Conservation (phyloP, 2,329 filamentous ascomycete genomes). For the Neonectria faginata region DNA sequence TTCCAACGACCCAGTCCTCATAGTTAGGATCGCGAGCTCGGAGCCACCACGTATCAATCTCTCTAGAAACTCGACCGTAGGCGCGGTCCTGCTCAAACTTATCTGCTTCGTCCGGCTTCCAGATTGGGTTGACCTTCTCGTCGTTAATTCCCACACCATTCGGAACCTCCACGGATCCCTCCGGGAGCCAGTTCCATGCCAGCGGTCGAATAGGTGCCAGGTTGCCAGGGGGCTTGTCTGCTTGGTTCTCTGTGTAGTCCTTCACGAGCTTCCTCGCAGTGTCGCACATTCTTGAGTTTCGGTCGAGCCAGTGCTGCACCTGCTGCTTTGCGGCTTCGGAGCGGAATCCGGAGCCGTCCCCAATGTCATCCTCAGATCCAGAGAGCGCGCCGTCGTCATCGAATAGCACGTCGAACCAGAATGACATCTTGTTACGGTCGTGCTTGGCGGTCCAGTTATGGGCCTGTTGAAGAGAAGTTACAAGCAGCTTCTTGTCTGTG, state of each 20-base stretch:
- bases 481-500: conserved; percentile 74
- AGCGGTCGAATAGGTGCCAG: conserved; percentile 63
- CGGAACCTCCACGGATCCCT: conserved; percentile 47
- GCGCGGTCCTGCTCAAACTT: conserved; percentile 69
- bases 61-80: conserved; percentile 72
- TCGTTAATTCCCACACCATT: conserved; percentile 53
- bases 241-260: conserved; percentile 64
- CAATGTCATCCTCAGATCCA: conserved; percentile 63
- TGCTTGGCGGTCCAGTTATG: conserved; percentile 78
- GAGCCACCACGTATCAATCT: conserved; percentile 75
- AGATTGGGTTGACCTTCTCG: conserved; percentile 60
- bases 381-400: conserved; percentile 65
- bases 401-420: conserved; percentile 75
- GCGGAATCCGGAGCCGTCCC: conserved; percentile 65
- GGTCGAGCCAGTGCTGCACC: conserved; percentile 71
- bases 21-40: conserved; percentile 70
- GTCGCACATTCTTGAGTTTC: conserved; percentile 69
- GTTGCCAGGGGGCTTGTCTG: conserved; percentile 62
- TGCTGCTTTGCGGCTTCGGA: conserved; percentile 69
- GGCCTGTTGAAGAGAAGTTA: conserved; percentile 74
- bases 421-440: conserved; percentile 76
- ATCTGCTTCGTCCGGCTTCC: conserved; percentile 64
- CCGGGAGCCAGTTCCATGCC: conserved; percentile 68
- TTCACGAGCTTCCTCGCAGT: conserved; percentile 66
- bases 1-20: conserved; percentile 67